Evolutionary conservation across 2,329 filamentous ascomycete species (phyloP).

Genomic region (Fusarium concolor): DNA sequence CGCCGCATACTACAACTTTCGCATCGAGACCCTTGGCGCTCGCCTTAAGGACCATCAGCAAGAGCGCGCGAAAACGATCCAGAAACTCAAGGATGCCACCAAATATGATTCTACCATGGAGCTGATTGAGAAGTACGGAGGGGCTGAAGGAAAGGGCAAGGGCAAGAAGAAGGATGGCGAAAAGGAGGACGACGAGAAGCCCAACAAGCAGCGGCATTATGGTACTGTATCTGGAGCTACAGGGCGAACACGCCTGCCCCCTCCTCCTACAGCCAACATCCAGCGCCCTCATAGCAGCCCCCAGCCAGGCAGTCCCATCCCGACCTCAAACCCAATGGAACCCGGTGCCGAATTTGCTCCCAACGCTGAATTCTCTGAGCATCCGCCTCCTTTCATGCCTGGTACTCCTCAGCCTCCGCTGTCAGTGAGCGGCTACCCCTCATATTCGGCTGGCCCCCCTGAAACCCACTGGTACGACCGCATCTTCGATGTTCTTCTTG

Average conservation of each 20-base stretch:
- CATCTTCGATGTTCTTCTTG: constrained; percentile 89
- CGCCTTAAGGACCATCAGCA: constrained; percentile 80
- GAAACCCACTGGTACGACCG: constrained; percentile 91
- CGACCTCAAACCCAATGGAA: constrained; percentile 50
- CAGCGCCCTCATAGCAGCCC: constrained; percentile 55
- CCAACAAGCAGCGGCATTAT: constrained; percentile 28
- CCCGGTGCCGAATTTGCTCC: constrained; percentile 76
- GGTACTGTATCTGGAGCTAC: constrained; percentile 33
- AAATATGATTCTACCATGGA: constrained; percentile 96
- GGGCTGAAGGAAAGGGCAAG: constrained; percentile 63
- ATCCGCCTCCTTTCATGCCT: constrained; percentile 56
- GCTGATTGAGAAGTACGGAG: constrained; percentile 93
- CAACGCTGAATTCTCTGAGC: constrained; percentile 63
- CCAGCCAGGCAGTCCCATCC: constrained; percentile 43
- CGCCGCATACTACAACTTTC: constrained; percentile 81
- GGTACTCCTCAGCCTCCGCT: constrained; percentile 43
- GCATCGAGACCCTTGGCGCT: constrained; percentile 75
- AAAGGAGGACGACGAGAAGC: constrained; percentile 21
- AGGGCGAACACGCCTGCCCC: constrained; percentile 62
- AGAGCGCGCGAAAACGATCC: constrained; percentile 87
- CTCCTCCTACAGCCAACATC: constrained; percentile 74
- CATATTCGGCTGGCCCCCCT: constrained; percentile 39
- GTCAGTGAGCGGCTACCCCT: constrained; percentile 26
- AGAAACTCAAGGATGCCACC: constrained; percentile 93
- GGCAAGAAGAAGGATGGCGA: constrained; percentile 46